Conservation (phyloP, 352 stramenopile species). For the Globisporangium polare region DNA sequence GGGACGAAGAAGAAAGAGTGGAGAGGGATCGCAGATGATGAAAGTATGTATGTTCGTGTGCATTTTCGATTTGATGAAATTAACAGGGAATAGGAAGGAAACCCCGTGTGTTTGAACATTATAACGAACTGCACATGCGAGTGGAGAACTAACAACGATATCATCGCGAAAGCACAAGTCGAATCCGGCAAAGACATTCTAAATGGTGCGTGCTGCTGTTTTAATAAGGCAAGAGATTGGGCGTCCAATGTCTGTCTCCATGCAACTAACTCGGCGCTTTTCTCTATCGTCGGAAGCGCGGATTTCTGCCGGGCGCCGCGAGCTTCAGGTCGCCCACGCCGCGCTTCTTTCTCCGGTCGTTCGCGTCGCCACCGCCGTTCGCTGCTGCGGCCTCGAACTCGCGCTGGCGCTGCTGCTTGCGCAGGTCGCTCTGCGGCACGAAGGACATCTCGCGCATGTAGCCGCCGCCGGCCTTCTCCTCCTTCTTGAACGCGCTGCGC, state of each 20-base stretch:
- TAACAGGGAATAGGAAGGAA: slow-evolving; percentile 10
- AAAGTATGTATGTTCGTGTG: slow-evolving; percentile 8
- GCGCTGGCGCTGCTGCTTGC: slow-evolving; percentile 54
- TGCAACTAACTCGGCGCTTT: neutral
- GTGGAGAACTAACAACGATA: neutral
- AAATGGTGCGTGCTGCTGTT: neutral
- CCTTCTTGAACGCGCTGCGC: slow-evolving; percentile 81
- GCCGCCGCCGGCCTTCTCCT: slow-evolving; percentile 60
- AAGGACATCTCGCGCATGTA: slow-evolving; percentile 86
- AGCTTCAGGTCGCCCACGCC: slow-evolving; percentile 76
- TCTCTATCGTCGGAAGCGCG: slow-evolving; percentile 56
- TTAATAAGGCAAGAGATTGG: neutral
- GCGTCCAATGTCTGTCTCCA: neutral
- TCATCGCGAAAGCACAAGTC: too few relatives aligned
- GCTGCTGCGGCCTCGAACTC: slow-evolving; percentile 17
- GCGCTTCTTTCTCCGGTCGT: slow-evolving; percentile 70
- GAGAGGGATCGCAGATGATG: neutral
- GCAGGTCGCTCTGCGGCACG: slow-evolving; percentile 55
- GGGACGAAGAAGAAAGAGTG: neutral
- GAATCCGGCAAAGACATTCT: neutral
- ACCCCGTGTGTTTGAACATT: slow-evolving; percentile 2
- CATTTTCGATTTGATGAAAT: slow-evolving; percentile 10
- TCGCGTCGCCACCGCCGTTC: slow-evolving; percentile 16
- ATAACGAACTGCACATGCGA: neutral
- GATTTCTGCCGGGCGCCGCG: slow-evolving; percentile 37